phyloP scores from a whole-genome alignment of 345 rosid species.

The Rhizophora mangle region DNA sequence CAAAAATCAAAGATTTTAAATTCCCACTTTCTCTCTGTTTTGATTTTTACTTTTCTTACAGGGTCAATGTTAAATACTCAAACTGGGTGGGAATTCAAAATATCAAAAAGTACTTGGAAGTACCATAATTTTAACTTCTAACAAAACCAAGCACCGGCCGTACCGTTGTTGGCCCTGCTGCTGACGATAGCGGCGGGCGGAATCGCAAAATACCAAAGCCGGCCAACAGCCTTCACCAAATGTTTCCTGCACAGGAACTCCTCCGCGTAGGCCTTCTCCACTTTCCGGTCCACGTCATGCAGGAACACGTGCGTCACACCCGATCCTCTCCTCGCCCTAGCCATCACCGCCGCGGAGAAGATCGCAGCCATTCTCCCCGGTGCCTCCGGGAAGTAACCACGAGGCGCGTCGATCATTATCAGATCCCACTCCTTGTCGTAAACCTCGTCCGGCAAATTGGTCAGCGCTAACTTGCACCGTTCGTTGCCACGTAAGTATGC shows the following conservation, averaged over 20 bases:
- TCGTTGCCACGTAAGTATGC: constrained; percentile 57
- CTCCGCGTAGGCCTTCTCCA: constrained; percentile 58
- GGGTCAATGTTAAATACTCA: too few relatives aligned
- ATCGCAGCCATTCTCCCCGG: constrained; percentile 84
- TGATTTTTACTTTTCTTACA: too few relatives aligned
- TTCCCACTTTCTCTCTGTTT: too few relatives aligned
- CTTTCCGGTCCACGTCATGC: constrained; percentile 65
- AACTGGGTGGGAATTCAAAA: too few relatives aligned
- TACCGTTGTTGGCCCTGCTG: constrained; percentile 16
- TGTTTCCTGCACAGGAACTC: constrained; percentile 65
- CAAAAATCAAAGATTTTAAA: too few relatives aligned
- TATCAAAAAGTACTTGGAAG: too few relatives aligned
- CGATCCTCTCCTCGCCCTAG: constrained; percentile 54
- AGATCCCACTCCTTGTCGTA: constrained; percentile 83
- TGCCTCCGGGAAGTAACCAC: constrained; percentile 61
- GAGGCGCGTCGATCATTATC: constrained; percentile 82
- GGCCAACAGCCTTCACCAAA: constrained; percentile 41
- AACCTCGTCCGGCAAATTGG: constrained; percentile 68
- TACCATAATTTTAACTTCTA: constrained; percentile 12
- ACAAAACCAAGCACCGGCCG: constrained; percentile 42
- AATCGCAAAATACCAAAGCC: constrained; percentile 75
- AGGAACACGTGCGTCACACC: constrained; percentile 73
- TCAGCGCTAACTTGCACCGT: constrained; percentile 56
- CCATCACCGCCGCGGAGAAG: constrained; percentile 80
- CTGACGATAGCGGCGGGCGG: constrained; percentile 47